Base-by-base conservation (phyloP, 805 yeast species). In the Candida corydali region DNA sequence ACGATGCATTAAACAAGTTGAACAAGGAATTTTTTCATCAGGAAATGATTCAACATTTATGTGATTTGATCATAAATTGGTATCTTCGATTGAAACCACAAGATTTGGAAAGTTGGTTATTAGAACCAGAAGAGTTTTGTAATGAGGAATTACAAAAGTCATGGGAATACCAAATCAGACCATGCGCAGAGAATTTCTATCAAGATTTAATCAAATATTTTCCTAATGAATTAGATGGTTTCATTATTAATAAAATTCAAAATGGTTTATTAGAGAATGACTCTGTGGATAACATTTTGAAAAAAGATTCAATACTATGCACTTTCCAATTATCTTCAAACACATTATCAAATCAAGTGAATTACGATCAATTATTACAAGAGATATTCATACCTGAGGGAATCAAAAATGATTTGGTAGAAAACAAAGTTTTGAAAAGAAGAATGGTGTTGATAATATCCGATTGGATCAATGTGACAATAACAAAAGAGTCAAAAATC, bases 111-210 rank as follows among this genome's bases (percentile, higher is more conserved):
- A 65, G 76, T 26, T 93, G 98, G 98, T 55, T 69, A 9, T 57
- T 73, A 12, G 95, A 88, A 41, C 96, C 98, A 0, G 98, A 88
- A 55, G 96, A 87, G 55, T 93, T 95, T 86, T 79, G 85, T 15
- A 79, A 80, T 44, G 95, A 87, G 51, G 95, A 88, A 46, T 63
- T 81, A 39, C 73, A 79, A 34, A 65, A 78, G 4, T 80, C 82
- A 52, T 87, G 86, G 80, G 97, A 89, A 52, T 86, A 67, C 54
- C 89, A 85, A 53, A 71, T 88, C 9, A 69, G 94, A 39, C 87
- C 91, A 3, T 86, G 96, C 59, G 87, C 95, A 0, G 95, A 86
- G 47, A 80, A 80, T 52, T 79, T 87, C 46, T 88, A 80, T 53
- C 85, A 81, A 46, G 93, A 83, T 51, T 60, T 89, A 44, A 75